A percentile compares a stretch with the other conserved stretches of the same genome.
Evolutionary conservation across 352 stramenopile species (phyloP).

Genomic region (Peronosclerospora sorghi): DNA sequence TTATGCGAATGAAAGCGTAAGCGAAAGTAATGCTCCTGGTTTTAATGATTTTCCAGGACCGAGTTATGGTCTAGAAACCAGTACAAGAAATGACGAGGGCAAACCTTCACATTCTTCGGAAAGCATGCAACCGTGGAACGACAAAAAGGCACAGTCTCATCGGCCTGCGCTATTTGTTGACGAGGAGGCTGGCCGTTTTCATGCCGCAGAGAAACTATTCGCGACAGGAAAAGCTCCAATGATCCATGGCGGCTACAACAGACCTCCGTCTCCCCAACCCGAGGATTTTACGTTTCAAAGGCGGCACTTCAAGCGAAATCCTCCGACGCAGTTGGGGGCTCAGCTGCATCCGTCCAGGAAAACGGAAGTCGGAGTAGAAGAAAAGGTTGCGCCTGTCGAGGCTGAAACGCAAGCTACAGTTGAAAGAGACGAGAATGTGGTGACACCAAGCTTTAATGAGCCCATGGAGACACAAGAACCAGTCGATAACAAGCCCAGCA

Average conservation of each 20-base stretch:
- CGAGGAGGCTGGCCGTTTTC: conserved; percentile 14
- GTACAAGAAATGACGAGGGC: too few species aligned
- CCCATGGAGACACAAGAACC: background rate
- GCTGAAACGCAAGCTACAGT: background rate
- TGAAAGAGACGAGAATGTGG: background rate
- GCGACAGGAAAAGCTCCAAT: conserved; percentile 3
- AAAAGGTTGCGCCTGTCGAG: background rate
- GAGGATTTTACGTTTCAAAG: conserved; percentile 4
- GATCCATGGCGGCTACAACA: conserved; percentile 5
- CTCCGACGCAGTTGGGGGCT: conserved; percentile 17
- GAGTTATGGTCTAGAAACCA: too few species aligned
- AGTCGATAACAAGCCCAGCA: background rate
- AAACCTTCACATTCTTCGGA: too few species aligned
- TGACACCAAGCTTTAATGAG: background rate
- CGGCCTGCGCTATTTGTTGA: too few species aligned
- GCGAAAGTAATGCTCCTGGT: background rate
- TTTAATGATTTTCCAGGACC: too few species aligned
- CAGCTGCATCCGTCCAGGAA: conserved; percentile 8
- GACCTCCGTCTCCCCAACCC: conserved; percentile 5
- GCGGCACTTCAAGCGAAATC: conserved; percentile 1
- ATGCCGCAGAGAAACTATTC: conserved; percentile 23
- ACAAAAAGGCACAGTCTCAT: too few species aligned
- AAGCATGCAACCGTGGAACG: too few species aligned
- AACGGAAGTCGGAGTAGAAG: background rate
- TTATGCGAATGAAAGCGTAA: background rate